These are phyloP conservation scores for Ganoderma meredithae DNA, from an alignment of 1,284 basidiomycete species.

Conservation along the genomic window DNA sequence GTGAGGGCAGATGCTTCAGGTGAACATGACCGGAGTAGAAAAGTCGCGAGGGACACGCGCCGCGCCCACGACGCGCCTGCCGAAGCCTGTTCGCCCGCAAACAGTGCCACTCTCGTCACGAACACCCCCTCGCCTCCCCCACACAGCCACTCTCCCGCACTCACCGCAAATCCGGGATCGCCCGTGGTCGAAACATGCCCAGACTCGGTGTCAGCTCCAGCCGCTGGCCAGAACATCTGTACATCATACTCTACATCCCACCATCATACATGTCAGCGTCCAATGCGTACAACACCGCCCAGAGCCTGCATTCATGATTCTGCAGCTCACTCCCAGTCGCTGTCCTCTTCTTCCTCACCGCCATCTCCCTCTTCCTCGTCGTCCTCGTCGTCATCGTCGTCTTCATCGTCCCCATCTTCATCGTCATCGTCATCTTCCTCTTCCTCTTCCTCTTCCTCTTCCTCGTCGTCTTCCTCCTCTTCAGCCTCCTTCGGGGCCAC, in stretches of 20 bases:
- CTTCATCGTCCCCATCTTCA: slow-evolving; percentile 2
- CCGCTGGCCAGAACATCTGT: not conserved
- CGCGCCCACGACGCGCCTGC: not conserved
- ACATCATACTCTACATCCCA: not conserved
- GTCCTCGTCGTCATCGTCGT: slow-evolving; percentile 15
- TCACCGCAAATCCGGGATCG: not conserved
- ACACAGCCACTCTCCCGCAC: not conserved
- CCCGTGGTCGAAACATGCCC: not conserved
- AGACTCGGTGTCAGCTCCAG: not conserved
- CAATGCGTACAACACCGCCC: not conserved
- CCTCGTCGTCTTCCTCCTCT: slow-evolving; percentile 46
- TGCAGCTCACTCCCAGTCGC: slow-evolving; percentile 70
- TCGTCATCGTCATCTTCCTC: slow-evolving; percentile 49
- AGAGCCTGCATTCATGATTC: slow-evolving; percentile 5
- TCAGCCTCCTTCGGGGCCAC: slow-evolving; percentile 44
- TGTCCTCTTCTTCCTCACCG: slow-evolving; percentile 53
- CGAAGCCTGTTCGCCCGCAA: not conserved
- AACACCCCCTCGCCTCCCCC: not conserved
- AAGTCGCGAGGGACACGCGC: not conserved
- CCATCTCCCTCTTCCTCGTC: slow-evolving; percentile 33
- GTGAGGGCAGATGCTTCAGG: not conserved
- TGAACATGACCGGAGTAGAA: not conserved
- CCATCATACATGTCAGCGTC: slow-evolving; percentile 3
- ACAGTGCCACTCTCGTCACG: not conserved
- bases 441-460: slow-evolving; percentile 44